Base-by-base conservation (phyloP, 306 rosid species). In the Crotalaria pallida region DNA sequence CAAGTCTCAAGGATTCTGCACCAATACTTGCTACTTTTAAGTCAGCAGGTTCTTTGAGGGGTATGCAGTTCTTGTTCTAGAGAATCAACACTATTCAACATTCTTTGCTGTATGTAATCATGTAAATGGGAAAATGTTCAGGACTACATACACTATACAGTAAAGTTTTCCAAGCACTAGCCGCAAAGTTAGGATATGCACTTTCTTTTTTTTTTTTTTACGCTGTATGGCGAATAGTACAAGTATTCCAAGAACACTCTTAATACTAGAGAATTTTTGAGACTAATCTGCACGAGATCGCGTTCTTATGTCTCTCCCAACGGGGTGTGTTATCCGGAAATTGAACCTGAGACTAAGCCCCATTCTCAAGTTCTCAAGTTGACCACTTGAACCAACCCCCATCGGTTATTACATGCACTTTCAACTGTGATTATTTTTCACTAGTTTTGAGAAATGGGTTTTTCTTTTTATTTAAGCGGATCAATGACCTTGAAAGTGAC, bases 151-250 rank as follows among this genome's bases (percentile, higher is more conserved):
- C n/a, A n/a, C n/a, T 61, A 5, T 15, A 53, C 50, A 31, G 26
- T 38, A 27, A 53, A 19, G 50, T 53, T 74, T 74, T 19, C 66
- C 58, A 44, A 74, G 67, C 79, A 75, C 79, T 55, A 44, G 67
- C 73, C 41, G 59, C n/a, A 74, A 74, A 56, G 59, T 22, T 43
- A 60, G 70, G 53, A 61, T 40, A 10, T 12, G 40, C 19, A 15
- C 69, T 16, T 61, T 15, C 50, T n/a, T n/a, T n/a, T n/a, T n/a
- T n/a, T n/a, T n/a, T n/a, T n/a, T n/a, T n/a, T n/a, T n/a, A n/a
- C n/a, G n/a, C n/a, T n/a, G n/a, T n/a, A n/a, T n/a, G n/a, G n/a
- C n/a, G n/a, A n/a, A n/a, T n/a, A n/a, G n/a, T n/a, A n/a, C n/a
- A n/a, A n/a, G n/a, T n/a, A n/a, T n/a, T n/a, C n/a, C n/a, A n/a